Base-by-base conservation (phyloP, 306 rosid species). In the Fragaria vesca region DNA sequence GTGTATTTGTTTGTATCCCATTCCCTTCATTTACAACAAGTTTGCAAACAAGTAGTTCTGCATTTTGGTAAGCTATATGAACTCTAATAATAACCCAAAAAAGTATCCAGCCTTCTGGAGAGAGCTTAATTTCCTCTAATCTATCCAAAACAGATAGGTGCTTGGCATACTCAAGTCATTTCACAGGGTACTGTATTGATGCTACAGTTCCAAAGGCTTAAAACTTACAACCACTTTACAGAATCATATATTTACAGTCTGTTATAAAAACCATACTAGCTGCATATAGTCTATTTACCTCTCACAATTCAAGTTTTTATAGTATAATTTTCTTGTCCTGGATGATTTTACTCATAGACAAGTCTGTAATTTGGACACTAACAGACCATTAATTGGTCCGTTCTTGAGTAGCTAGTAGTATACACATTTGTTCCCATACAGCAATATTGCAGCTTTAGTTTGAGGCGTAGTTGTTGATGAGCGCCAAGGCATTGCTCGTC, bases 401-500 rank as follows among this genome's bases (percentile, higher is more conserved):
- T 20, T 54, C 60, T 55, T 55, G 62, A 8, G 63, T 57, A 58
- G 30, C 21, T 20, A 3, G 8, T 61, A 28, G 40, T 10, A 26
- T 61, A 61, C 38, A 61, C 32, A 15, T 13, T 16, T 13, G 30
- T 30, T 6, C 66, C 67, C 38, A 58, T 5, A 62, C 10, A 30
- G 10, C 40, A 28, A 32, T 66, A 32, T 42, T 32, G 36, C 36
- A 12, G 24, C 47, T 52, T 70, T 17, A 63, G 77, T 9, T 16
- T 9, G 87, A 83, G 38, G 85, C 81, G n/a, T 81, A 84, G 34
- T n/a, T 70, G 66, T 81, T 87, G 69, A 87, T 71, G 15, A 84
- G 88, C 8, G 90, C 90, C 69, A 87, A 76, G 13, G 86, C 77
- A 79, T 79, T 79, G 66, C 88, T 87, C 2, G 84, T 84, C 63